Percentiles rank a stretch among this genome's conserved stretches.
Evolutionary conservation across 2,329 filamentous ascomycete species (phyloP).

Genomic region (Cucurbitaria berberidis): DNA sequence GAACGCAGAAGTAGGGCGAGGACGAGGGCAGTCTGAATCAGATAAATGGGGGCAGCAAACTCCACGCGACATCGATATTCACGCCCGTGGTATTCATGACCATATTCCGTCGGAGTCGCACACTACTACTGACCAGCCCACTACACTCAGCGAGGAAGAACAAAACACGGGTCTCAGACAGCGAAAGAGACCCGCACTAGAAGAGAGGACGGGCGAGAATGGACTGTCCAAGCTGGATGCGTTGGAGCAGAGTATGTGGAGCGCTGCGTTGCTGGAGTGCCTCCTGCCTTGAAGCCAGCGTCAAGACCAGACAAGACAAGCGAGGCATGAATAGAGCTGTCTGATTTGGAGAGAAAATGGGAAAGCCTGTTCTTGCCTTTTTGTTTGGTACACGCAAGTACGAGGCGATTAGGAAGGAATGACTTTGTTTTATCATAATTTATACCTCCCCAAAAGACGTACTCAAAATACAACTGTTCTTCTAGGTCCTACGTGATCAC

Average conservation of each 20-base stretch:
- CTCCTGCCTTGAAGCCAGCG: neutral
- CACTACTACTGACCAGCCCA: neutral
- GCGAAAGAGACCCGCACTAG: neutral
- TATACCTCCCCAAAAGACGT: too few species aligned
- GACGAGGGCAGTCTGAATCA: neutral
- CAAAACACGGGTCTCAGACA: neutral
- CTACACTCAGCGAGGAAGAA: neutral
- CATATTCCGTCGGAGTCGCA: neutral
- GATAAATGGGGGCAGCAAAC: neutral
- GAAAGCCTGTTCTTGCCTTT: too few species aligned
- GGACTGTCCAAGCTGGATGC: neutral
- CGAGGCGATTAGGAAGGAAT: too few species aligned
- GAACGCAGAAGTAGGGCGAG: neutral
- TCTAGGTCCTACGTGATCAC: too few species aligned
- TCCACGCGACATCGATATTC: constrained; percentile 1
- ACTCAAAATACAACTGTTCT: too few species aligned
- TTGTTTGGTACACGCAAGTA: too few species aligned
- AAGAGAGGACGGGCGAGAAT: neutral
- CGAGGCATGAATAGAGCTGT: too few species aligned
- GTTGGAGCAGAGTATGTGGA: neutral
- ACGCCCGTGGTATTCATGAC: neutral
- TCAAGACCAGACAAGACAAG: too few species aligned
- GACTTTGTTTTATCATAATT: too few species aligned
- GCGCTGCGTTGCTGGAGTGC: neutral
- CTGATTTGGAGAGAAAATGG: too few species aligned